A percentile compares a stretch with the other conserved stretches of the same genome.
These are phyloP conservation scores for Pythium guiyangense DNA, from an alignment of 352 stramenopile species.

Conservation along the genomic window DNA sequence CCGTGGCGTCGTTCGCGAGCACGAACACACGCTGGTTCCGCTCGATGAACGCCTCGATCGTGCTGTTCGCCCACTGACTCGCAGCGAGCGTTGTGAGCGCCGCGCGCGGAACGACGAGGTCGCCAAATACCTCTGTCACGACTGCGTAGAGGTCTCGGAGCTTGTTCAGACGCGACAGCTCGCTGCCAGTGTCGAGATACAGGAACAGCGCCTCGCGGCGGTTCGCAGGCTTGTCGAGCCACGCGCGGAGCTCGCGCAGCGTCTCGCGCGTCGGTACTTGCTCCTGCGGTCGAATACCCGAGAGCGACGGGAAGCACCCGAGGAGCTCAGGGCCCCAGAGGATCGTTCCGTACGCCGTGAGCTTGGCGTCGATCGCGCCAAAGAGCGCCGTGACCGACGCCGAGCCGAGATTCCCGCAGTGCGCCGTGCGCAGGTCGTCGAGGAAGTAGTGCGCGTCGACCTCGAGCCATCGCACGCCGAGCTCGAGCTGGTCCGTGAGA, in stretches of 20 bases:
- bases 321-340: conserved; percentile 43
- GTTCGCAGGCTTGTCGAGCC: conserved; percentile 39
- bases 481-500: conserved; percentile 71
- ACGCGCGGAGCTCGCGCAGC: conserved; percentile 50
- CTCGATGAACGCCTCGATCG: conserved; percentile 36
- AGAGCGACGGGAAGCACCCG: conserved; percentile 75
- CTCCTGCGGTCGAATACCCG: conserved; percentile 67
- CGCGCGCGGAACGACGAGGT: conserved; percentile 33
- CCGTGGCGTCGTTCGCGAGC: conserved; percentile 34
- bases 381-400: conserved; percentile 54
- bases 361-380: conserved; percentile 20
- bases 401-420: conserved; percentile 64
- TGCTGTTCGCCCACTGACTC: conserved; percentile 33
- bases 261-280: conserved; percentile 41
- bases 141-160: conserved; percentile 35
- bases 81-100: conserved; percentile 30
- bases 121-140: conserved; percentile 38
- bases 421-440: conserved; percentile 52
- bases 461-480: conserved; percentile 76
- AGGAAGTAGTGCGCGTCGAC: conserved; percentile 80
- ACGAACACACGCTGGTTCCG: conserved; percentile 52
- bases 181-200: conserved; percentile 55
- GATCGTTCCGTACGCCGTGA: conserved; percentile 26
- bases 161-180: too few relatives aligned
- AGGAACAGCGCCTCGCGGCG: conserved; percentile 44